Evolutionary conservation across 1,284 basidiomycete species (phyloP), one percentile per base, ranked within the genome.

Genomic region (Stygiomarasmius scandens): DNA sequence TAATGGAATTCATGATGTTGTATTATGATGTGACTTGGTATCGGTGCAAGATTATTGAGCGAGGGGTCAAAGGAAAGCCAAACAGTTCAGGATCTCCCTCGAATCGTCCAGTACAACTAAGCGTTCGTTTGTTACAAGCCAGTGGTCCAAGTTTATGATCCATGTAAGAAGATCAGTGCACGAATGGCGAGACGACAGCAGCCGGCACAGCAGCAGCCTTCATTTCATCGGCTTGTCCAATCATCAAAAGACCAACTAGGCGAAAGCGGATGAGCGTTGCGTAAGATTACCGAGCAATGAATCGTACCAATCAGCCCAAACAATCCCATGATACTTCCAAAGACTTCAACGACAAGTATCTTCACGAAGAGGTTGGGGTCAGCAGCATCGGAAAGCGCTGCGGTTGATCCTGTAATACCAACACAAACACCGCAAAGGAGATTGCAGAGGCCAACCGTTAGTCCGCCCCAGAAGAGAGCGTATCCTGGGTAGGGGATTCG

Each of bases 281-380:
- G 14, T 16, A 16, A 43, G 32, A 41, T 4, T 55, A 9, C n/a
- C n/a, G 10, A 44, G 41, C 12, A 38, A 27, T n/a, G 29, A n/a
- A 6, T 82, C 90, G 61, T 63, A 94, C 92, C 92, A 67, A 96
- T 96, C 61, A 96, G 77, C 22, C 95, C 95, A 68, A 96, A 96
- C 49, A 96, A 77, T 25, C 94, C 95, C 70, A 96, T 77, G 62
- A 96, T 93, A 66, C 92, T 95, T 58, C 93, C 94, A 69, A 97
- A 97, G 55, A 97, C 95, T 69, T 97, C 95, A 1, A 96, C 90
- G 57, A 98, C 89, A 57, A 97, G 85, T 61, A 97, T 93, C 76
- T 96, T 96, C 72, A 97, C 94, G 67, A 98, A 97, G 27, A 97
- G 74, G 55, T 88, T 85, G 4, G 95, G 93, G 73, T 98, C 95